Conservation (phyloP, 768 basidiomycete genomes). For the Collybiopsis confluens region DNA sequence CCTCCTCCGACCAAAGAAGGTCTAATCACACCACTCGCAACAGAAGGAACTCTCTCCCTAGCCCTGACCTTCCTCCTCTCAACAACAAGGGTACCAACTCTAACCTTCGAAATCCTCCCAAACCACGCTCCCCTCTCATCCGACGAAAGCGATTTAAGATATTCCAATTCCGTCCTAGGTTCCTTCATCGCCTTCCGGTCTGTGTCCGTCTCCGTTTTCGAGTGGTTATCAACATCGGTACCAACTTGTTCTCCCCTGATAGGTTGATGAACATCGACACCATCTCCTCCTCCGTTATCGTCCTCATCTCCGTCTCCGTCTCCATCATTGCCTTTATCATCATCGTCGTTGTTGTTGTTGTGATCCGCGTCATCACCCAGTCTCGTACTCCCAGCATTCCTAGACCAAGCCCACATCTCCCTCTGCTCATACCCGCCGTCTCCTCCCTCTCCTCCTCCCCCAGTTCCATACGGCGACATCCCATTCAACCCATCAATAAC, state of each 20-base stretch:
- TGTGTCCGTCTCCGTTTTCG: not conserved
- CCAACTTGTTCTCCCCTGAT: not conserved
- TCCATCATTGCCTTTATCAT: constrained; percentile 10
- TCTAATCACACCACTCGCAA: no score
- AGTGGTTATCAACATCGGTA: not conserved
- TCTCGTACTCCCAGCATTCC: not conserved
- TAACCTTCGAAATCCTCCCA: not conserved
- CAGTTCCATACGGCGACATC: not conserved
- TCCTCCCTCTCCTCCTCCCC: no score
- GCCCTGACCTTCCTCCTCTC: no score
- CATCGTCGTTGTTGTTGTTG: no score
- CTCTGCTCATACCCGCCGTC: not conserved
- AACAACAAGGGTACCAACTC: no score
- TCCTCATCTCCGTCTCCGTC: constrained; percentile 28
- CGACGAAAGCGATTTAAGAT: not conserved
- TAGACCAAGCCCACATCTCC: not conserved
- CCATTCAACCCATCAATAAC: constrained; percentile 1
- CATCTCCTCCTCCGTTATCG: not conserved
- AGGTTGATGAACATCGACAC: no score
- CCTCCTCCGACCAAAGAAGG: no score
- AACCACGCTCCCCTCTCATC: not conserved
- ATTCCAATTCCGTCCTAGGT: not conserved
- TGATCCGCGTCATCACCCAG: not conserved
- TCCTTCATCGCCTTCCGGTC: not conserved
- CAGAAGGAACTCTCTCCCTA: no score